Evolutionary conservation across 257 asterid species (phyloP), one percentile per base, ranked within the genome.

Genomic region (Avicennia marina): DNA sequence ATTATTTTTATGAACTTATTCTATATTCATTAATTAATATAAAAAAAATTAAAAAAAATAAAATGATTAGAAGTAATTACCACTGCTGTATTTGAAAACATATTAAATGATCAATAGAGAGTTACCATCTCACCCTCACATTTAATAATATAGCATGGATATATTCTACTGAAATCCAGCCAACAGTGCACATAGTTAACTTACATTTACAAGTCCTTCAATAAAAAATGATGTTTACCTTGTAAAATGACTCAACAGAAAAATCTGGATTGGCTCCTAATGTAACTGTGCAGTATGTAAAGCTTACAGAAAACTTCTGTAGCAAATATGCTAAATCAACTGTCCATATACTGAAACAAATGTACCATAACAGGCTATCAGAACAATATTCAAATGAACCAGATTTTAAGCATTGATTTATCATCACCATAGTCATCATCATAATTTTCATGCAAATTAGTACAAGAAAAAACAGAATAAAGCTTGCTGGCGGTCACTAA

Each of bases 311-410:
- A 80, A 81, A 91, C 43, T 77, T 91, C 75, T 81, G 95, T 83
- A 91, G 83, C 74, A 91, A 71, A 82, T 83, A 88, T 52, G 98
- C 98, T 82, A 91, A 77, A 78, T 91, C 97, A 75, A 90, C 97
- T 0, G 97, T 90, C 97, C 97, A 90, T 39, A 84, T 72, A 73
- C 97, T 90, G 95, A 78, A 75, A 53, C 63, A 75, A 41, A 25
- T 19, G 45, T 51, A 39, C n/a, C n/a, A n/a, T 17, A 54, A 62
- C 61, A 63, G 60, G 69, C 44, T 65, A 52, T 71, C 70, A 82
- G 81, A 60, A 26, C 25, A 62, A 36, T 18, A 40, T 19, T 21
- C 38, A 15, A 29, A 39, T 13, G 25, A 49, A 52, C 45, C 45
- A 41, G 44, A 45, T 22, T 63, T 36, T 56, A 31, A 29, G 68